These are phyloP conservation scores for Termitomyces titanicus DNA, from an alignment of 768 basidiomycete genomes.

Conservation along the genomic window DNA sequence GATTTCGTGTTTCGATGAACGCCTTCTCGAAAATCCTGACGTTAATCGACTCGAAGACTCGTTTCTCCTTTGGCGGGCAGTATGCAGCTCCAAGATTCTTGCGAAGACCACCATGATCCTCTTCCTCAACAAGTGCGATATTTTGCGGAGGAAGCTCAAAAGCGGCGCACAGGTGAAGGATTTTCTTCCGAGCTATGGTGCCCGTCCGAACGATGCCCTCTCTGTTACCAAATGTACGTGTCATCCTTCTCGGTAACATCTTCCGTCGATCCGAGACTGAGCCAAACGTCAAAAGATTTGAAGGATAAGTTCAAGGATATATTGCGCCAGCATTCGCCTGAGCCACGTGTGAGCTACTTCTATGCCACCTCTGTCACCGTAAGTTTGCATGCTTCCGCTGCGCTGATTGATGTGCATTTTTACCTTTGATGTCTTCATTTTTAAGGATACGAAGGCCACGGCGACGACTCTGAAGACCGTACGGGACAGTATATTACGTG, in stretches of 20 bases:
- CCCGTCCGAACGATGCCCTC: slow-evolving; percentile 53
- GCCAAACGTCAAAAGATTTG: slow-evolving; percentile 30
- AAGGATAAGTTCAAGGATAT: slow-evolving; percentile 45
- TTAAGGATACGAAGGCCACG: slow-evolving; percentile 54
- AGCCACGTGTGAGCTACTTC: slow-evolving; percentile 49
- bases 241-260: neutral
- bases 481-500: slow-evolving; percentile 50
- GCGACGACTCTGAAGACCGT: slow-evolving; percentile 50
- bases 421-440: too few species aligned
- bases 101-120: slow-evolving; percentile 59
- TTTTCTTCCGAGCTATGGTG: slow-evolving; percentile 60
- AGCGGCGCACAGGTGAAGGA: slow-evolving; percentile 38
- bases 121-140: slow-evolving; percentile 74
- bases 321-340: slow-evolving; percentile 47
- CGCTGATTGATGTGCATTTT: neutral
- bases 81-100: slow-evolving; percentile 59
- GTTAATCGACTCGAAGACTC: slow-evolving; percentile 75
- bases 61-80: slow-evolving; percentile 59
- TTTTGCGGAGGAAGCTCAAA: slow-evolving; percentile 48
- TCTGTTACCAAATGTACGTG: slow-evolving; percentile 55
- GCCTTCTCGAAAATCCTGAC: slow-evolving; percentile 51
- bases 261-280: neutral
- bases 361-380: slow-evolving; percentile 62
- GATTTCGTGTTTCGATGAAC: slow-evolving; percentile 43
- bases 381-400: neutral